Evolutionary conservation across 306 rosid species (phyloP).

Genomic region (Fagus crenata): DNA sequence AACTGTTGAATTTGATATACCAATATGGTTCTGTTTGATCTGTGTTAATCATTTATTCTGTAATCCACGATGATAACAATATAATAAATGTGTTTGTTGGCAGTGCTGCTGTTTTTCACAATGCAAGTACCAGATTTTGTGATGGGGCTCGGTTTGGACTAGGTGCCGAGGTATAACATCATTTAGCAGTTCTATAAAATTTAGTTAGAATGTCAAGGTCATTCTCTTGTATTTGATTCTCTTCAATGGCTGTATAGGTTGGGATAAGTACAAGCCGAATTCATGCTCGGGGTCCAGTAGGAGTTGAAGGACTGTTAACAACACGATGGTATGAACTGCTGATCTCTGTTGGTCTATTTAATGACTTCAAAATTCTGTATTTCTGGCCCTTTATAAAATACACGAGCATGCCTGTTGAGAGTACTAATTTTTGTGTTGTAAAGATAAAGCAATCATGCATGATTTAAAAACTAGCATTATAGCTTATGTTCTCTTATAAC

Average conservation of each 20-base stretch:
- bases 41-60: background rate
- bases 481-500: background rate
- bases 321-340: constrained; percentile 75
- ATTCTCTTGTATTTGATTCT: constrained; percentile 14
- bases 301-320: constrained; percentile 95
- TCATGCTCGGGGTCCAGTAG: constrained; percentile 98
- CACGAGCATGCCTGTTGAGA: background rate
- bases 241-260: constrained; percentile 50
- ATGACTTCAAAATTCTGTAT: constrained; percentile 9
- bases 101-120: constrained; percentile 98
- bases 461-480: background rate
- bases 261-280: constrained; percentile 97
- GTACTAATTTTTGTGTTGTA: background rate
- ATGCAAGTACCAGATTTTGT: constrained; percentile 94
- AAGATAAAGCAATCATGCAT: background rate
- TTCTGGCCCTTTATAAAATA: background rate
- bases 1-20: background rate
- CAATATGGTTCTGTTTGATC: background rate
- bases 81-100: constrained; percentile 13
- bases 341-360: constrained; percentile 11
- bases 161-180: constrained; percentile 83
- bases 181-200: background rate
- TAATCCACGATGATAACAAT: too few species aligned
- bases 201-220: constrained; percentile 2
- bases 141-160: constrained; percentile 97